phyloP scores from a whole-genome alignment of 805 yeast species.

The Ogataea paradorogensis region DNA sequence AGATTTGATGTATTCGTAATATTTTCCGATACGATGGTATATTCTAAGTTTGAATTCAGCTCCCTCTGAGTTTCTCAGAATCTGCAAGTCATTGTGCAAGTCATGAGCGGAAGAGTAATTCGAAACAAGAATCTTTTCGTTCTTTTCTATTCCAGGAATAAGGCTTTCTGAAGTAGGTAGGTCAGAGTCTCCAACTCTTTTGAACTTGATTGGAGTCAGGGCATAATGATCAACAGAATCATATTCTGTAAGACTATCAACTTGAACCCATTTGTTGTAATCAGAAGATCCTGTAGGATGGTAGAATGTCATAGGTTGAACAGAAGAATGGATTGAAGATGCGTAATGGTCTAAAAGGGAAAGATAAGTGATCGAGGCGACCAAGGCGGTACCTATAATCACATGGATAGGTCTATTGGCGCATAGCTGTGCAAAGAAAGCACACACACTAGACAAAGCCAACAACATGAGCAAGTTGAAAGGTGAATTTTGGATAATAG shows the following conservation, averaged over 20 bases:
- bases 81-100: slow-evolving; percentile 21
- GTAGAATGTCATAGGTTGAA: slow-evolving; percentile 32
- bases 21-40: slow-evolving; percentile 52
- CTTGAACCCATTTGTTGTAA: slow-evolving; percentile 45
- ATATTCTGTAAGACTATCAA: slow-evolving; percentile 39
- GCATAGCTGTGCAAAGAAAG: slow-evolving; percentile 42
- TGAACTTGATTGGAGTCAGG: slow-evolving; percentile 58
- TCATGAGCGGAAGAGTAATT: slow-evolving; percentile 25
- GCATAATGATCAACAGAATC: slow-evolving; percentile 45
- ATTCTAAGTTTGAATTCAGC: slow-evolving; percentile 61
- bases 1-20: slow-evolving; percentile 49
- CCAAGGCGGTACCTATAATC: slow-evolving; percentile 63
- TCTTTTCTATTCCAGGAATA: slow-evolving; percentile 38
- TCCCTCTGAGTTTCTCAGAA: slow-evolving; percentile 36
- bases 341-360: slow-evolving; percentile 68
- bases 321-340: slow-evolving; percentile 16
- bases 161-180: slow-evolving; percentile 42
- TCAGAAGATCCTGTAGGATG: slow-evolving; percentile 35
- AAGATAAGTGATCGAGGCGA: slow-evolving; percentile 79
- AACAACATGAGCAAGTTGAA: slow-evolving; percentile 13
- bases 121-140: slow-evolving; percentile 41
- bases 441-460: slow-evolving; percentile 26
- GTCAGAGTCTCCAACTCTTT: slow-evolving; percentile 38
- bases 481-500: background rate
- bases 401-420: slow-evolving; percentile 87